A percentile compares a stretch with the other conserved stretches of the same genome.
Conservation (phyloP, 345 rosid species). For the Gossypium bickii region DNA sequence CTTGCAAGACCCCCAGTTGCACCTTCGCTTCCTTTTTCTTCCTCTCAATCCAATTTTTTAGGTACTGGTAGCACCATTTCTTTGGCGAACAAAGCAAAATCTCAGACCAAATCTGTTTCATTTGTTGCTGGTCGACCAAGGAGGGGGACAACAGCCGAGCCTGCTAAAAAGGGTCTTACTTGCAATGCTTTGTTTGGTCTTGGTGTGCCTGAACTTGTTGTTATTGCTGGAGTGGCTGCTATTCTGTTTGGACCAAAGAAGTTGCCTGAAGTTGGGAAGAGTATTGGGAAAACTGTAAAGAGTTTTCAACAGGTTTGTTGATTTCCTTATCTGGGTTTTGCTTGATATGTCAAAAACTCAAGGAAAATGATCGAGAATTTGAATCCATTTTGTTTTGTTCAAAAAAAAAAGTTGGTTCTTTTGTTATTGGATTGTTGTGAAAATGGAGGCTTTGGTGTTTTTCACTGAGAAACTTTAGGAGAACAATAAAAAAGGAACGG, state of each 20-base stretch:
- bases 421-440: constrained; percentile 6
- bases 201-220: constrained; percentile 92
- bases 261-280: constrained; percentile 89
- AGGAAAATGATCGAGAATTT: neutral
- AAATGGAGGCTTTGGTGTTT: constrained; percentile 1
- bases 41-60: constrained; percentile 51
- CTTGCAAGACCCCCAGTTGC: constrained; percentile 25
- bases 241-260: constrained; percentile 92
- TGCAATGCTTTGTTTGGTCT: constrained; percentile 88
- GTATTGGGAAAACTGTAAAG: constrained; percentile 90
- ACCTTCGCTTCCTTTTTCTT: constrained; percentile 38
- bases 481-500: neutral
- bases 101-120: constrained; percentile 28
- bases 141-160: constrained; percentile 25
- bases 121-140: constrained; percentile 37
- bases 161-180: constrained; percentile 42
- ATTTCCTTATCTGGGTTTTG: constrained; percentile 11
- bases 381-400: neutral
- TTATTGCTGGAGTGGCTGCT: constrained; percentile 92
- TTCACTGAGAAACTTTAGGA: neutral
- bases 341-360: constrained; percentile 7
- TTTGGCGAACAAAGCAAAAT: constrained; percentile 16
- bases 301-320: constrained; percentile 85
- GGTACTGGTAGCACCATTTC: constrained; percentile 20
- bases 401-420: neutral